Evolutionary conservation across 306 rosid genomes (phyloP).

Genomic region (Morella rubra): DNA sequence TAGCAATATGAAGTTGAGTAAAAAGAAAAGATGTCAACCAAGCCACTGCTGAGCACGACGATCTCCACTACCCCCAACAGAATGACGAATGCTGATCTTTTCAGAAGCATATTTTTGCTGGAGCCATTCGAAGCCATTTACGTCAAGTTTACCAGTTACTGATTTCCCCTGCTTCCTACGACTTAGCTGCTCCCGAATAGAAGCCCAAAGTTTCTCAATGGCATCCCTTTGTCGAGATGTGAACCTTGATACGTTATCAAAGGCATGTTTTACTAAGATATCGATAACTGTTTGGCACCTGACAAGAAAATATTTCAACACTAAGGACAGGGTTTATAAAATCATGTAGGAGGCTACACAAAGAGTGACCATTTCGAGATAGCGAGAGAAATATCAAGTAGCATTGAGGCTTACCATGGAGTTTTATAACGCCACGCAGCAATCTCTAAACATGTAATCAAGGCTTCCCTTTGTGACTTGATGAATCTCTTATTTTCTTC

Average conservation of each 20-base stretch:
- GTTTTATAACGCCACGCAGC: constrained; percentile 81
- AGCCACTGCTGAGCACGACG: constrained; percentile 93
- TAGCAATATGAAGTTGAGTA: background rate
- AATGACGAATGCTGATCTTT: constrained; percentile 87
- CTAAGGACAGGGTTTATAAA: background rate
- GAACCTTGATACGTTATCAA: constrained; percentile 72
- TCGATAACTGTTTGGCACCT: constrained; percentile 98
- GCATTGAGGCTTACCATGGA: constrained; percentile 57
- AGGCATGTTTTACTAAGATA: constrained; percentile 85
- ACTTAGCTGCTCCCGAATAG: constrained; percentile 73
- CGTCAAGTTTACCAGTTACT: constrained; percentile 85
- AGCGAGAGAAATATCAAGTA: background rate
- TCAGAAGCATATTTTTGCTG: constrained; percentile 77
- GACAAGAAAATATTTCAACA: constrained; percentile 21
- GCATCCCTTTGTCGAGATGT: constrained; percentile 80
- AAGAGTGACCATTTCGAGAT: background rate
- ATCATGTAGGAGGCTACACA: background rate
- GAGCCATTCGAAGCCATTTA: constrained; percentile 86
- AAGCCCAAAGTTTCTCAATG: constrained; percentile 78
- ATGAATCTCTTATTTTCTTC: constrained; percentile 68
- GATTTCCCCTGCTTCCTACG: constrained; percentile 87
- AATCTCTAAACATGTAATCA: constrained; percentile 78
- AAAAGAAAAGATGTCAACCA: constrained; percentile 44
- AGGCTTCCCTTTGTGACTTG: constrained; percentile 73
- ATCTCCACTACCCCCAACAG: constrained; percentile 83